Evolutionary conservation across 495 filamentous ascomycete genomes (phyloP).

Genomic region (Bacidia rubella): DNA sequence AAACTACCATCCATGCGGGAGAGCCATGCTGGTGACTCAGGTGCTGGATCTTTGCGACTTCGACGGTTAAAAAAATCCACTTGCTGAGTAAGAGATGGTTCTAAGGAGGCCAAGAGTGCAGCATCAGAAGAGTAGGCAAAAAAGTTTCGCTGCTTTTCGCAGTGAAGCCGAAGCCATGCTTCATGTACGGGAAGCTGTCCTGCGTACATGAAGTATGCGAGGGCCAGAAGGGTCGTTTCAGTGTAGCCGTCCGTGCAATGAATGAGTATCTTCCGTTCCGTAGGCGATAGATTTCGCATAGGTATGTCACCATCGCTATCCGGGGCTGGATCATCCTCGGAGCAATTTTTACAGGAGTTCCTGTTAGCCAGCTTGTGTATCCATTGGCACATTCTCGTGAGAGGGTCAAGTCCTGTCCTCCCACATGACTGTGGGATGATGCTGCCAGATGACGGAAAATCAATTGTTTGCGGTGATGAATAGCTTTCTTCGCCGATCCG

Average conservation of each 20-base stretch:
- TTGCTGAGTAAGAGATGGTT: conserved; percentile 51
- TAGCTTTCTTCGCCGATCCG: conserved; percentile 45
- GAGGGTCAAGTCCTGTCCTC: conserved; percentile 62
- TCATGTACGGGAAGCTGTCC: conserved; percentile 65
- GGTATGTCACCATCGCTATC: conserved; percentile 48
- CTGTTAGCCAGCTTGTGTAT: conserved; percentile 66
- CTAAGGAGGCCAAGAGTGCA: conserved; percentile 57
- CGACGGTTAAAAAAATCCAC: conserved; percentile 10
- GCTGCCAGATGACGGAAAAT: conserved; percentile 88
- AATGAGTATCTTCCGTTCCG: conserved; percentile 57
- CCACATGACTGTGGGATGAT: conserved; percentile 72
- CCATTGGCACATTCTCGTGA: conserved; percentile 79
- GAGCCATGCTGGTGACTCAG: conserved; percentile 61
- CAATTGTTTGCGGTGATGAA: conserved; percentile 46
- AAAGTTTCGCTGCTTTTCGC: conserved; percentile 73
- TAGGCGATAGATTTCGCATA: conserved; percentile 28
- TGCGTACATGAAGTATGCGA: conserved; percentile 85
- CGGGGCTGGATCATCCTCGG: conserved; percentile 23
- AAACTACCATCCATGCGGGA: conserved; percentile 76
- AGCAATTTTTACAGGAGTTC: conserved; percentile 29
- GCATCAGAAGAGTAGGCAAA: conserved; percentile 92
- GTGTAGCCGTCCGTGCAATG: conserved; percentile 96
- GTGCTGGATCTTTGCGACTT: conserved; percentile 20
- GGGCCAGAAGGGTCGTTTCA: conserved; percentile 71
- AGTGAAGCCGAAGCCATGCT: conserved; percentile 79